These are phyloP conservation scores for Fomitopsis serialis DNA, from an alignment of 768 basidiomycete genomes.

Conservation along the genomic window DNA sequence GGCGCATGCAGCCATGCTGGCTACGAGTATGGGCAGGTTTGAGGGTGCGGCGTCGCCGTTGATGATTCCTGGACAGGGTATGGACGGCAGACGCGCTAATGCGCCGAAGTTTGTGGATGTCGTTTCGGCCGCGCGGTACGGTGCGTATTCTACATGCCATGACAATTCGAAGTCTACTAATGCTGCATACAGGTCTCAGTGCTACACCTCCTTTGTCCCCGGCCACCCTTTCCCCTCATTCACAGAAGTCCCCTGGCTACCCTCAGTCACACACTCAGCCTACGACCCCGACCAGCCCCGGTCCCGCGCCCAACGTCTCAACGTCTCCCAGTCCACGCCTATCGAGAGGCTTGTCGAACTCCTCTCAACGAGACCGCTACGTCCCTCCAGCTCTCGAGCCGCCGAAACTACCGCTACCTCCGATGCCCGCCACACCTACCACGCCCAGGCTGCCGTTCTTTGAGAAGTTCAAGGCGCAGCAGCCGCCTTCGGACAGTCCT, in stretches of 20 bases:
- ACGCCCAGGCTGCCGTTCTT: slow-evolving; percentile 45
- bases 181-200: background rate
- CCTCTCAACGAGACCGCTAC: slow-evolving; percentile 12
- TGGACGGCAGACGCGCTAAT: slow-evolving; percentile 27
- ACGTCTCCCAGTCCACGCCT: slow-evolving; percentile 14
- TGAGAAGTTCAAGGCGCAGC: slow-evolving; percentile 43
- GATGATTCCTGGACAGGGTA: slow-evolving; percentile 14
- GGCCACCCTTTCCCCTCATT: slow-evolving; percentile 21
- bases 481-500: slow-evolving; percentile 11
- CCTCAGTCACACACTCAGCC: slow-evolving; percentile 9
- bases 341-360: slow-evolving; percentile 5
- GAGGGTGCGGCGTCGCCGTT: background rate
- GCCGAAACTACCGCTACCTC: slow-evolving; percentile 15
- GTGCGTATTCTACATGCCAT: slow-evolving; percentile 11
- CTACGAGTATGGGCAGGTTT: slow-evolving; percentile 12
- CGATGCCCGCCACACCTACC: slow-evolving; percentile 15
- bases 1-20: slow-evolving; percentile 55
- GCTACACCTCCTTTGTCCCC: slow-evolving; percentile 24
- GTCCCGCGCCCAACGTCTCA: slow-evolving; percentile 5
- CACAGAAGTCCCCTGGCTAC: slow-evolving; percentile 20
- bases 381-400: slow-evolving; percentile 19
- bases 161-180: background rate
- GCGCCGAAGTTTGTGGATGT: slow-evolving; percentile 28
- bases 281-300: slow-evolving; percentile 15
- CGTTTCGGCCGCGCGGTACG: slow-evolving; percentile 18